Conservation (phyloP, 2,329 filamentous ascomycete species). For the Microdochium bolleyi region DNA sequence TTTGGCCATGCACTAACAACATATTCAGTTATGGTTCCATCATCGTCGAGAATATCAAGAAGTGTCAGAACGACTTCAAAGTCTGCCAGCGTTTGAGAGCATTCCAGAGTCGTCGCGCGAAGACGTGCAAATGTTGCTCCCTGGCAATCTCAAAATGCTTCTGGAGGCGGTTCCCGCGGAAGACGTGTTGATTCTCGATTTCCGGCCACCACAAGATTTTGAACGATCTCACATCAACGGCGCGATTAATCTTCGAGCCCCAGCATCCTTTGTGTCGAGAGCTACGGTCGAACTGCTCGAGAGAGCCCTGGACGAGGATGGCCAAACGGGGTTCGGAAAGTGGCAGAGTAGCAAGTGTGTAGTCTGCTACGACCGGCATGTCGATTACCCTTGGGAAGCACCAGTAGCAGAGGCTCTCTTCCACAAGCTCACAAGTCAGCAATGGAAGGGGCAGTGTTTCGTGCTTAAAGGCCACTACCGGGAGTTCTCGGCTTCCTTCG, state of each 20-base stretch:
- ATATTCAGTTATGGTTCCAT: constrained; percentile 39
- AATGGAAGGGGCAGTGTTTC: constrained; percentile 44
- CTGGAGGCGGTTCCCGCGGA: constrained; percentile 40
- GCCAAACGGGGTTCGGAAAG: constrained; percentile 34
- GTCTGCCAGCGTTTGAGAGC: constrained; percentile 30
- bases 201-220: constrained; percentile 38
- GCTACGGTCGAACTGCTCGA: constrained; percentile 43
- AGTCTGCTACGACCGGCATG: constrained; percentile 42
- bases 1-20: constrained; percentile 6
- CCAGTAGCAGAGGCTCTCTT: constrained; percentile 36
- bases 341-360: constrained; percentile 39
- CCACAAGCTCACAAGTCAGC: constrained; percentile 34
- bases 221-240: constrained; percentile 42
- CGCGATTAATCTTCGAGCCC: constrained; percentile 43
- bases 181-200: constrained; percentile 39
- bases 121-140: constrained; percentile 39
- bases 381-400: constrained; percentile 43
- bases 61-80: constrained; percentile 34
- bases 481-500: constrained; percentile 45
- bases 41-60: constrained; percentile 42
- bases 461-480: constrained; percentile 48
- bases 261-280: constrained; percentile 36
- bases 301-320: constrained; percentile 40
- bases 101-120: constrained; percentile 16
- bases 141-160: constrained; percentile 40